Conservation (phyloP, 2,329 filamentous ascomycete species). For the Verticillium nubilum region DNA sequence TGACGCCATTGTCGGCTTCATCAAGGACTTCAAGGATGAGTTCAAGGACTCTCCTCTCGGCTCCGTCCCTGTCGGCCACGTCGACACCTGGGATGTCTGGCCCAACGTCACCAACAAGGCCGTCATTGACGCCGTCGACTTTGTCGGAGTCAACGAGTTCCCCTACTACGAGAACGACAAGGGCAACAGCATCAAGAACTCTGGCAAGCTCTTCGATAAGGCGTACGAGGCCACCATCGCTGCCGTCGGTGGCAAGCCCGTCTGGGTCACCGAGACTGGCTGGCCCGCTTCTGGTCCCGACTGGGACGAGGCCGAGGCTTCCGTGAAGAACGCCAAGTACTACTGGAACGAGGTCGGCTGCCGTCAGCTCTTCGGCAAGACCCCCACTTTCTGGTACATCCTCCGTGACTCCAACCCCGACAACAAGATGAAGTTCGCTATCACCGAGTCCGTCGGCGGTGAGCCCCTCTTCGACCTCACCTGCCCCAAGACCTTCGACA, state of each 20-base stretch:
- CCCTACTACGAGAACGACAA: conserved; percentile 59
- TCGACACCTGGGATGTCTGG: conserved; percentile 64
- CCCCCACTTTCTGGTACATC: conserved; percentile 56
- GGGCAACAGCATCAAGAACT: conserved; percentile 50
- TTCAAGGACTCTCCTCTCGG: conserved; percentile 41
- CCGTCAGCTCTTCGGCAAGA: conserved; percentile 48
- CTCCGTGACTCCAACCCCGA: conserved; percentile 56
- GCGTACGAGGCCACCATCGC: conserved; percentile 38
- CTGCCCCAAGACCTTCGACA: conserved; percentile 40
- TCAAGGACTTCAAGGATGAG: conserved; percentile 55
- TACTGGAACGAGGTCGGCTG: conserved; percentile 62
- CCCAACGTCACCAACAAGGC: conserved; percentile 51
- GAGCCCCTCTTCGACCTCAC: conserved; percentile 47
- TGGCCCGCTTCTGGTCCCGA: conserved; percentile 54
- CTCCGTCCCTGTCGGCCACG: conserved; percentile 54
- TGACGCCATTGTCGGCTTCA: conserved; percentile 57
- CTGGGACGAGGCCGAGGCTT: conserved; percentile 50
- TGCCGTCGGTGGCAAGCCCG: conserved; percentile 44
- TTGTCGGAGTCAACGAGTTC: conserved; percentile 60
- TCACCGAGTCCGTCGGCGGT: conserved; percentile 47
- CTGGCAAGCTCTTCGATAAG: conserved; percentile 47
- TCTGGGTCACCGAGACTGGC: conserved; percentile 62
- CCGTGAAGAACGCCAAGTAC: conserved; percentile 51
- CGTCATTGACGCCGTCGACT: conserved; percentile 59
- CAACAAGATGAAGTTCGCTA: conserved; percentile 53